Evolutionary conservation across 331 rosid species (phyloP).

Genomic region (Phaseolus coccineus): DNA sequence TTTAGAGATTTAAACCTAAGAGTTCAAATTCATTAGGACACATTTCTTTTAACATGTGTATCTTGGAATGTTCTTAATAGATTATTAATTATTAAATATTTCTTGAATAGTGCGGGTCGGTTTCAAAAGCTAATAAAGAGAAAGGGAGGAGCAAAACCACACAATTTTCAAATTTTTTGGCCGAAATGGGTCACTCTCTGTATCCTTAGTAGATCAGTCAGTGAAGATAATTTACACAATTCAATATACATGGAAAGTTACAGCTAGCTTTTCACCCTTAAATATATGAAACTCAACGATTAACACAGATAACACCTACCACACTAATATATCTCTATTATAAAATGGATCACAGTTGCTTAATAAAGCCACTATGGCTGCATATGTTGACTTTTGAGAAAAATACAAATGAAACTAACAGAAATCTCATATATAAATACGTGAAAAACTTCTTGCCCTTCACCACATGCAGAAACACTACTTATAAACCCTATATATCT

Average conservation of each 20-base stretch:
- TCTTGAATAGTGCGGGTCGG: not conserved
- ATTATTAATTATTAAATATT: not conserved
- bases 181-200: not conserved
- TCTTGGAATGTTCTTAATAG: not conserved
- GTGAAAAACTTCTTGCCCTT: not conserved
- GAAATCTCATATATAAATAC: slow-evolving; percentile 41
- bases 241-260: slow-evolving; percentile 1
- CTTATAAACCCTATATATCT: not conserved
- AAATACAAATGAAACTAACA: slow-evolving; percentile 1
- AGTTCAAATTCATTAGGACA: not conserved
- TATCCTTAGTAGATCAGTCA: not conserved
- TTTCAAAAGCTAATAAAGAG: not conserved
- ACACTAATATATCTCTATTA: not conserved
- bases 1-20: not conserved
- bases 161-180: not conserved
- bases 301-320: slow-evolving; percentile 13
- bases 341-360: not conserved
- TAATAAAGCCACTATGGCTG: slow-evolving; percentile 6
- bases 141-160: not conserved
- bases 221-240: not conserved
- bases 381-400: slow-evolving; percentile 2
- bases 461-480: slow-evolving; percentile 5
- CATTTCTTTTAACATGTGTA: not conserved
- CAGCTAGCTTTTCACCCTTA: slow-evolving; percentile 1
- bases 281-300: not conserved